A percentile compares a stretch with the other conserved stretches of the same genome.
phyloP scores from a whole-genome alignment of 768 basidiomycete genomes.

The Punctularia strigosozonata region DNA sequence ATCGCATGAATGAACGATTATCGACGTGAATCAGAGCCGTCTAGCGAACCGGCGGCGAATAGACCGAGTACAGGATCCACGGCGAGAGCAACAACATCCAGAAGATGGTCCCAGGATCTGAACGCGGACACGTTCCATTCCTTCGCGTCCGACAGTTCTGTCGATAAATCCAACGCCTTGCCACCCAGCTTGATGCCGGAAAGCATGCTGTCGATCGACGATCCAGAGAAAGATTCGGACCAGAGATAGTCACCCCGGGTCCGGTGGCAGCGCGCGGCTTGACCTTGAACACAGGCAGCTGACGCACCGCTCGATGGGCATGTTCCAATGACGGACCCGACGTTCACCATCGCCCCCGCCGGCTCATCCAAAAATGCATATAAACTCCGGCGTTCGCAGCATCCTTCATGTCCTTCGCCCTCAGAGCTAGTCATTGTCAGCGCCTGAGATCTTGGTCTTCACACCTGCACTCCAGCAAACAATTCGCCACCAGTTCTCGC shows the following conservation, averaged over 20 bases:
- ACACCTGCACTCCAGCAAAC: background rate
- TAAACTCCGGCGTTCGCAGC: background rate
- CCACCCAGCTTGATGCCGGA: conserved; percentile 5
- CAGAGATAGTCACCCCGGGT: no score
- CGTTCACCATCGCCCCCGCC: background rate
- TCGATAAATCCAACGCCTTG: conserved; percentile 39
- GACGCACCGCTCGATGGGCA: no score
- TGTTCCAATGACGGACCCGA: no score
- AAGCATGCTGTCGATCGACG: no score
- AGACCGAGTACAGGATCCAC: conserved; percentile 49
- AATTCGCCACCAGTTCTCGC: background rate
- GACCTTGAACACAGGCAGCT: no score
- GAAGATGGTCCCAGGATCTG: conserved; percentile 34
- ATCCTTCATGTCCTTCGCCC: background rate
- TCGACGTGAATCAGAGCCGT: background rate
- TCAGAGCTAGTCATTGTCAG: background rate
- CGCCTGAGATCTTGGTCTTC: background rate
- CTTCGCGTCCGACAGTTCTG: conserved; percentile 37
- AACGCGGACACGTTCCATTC: conserved; percentile 49
- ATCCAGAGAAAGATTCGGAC: no score
- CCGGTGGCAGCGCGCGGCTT: no score
- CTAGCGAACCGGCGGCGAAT: conserved; percentile 43
- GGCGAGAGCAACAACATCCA: conserved; percentile 40
- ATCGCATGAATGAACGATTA: conserved; percentile 3
- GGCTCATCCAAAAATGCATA: background rate